phyloP scores from a whole-genome alignment of 495 filamentous ascomycete genomes.

The Aspergillus bertholletiae region DNA sequence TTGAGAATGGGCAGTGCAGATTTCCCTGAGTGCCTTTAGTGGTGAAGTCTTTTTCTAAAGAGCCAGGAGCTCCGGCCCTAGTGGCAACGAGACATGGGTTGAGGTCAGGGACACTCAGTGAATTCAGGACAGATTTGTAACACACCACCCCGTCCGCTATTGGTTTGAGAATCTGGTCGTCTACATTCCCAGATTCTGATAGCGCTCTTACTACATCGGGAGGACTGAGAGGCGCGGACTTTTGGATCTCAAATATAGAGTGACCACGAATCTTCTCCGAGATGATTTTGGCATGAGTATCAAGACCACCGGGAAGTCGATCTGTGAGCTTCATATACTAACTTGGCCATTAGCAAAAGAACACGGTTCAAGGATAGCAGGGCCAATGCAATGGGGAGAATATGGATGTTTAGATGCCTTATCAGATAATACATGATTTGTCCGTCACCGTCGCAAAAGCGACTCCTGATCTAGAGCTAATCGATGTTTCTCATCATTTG shows the following conservation, averaged over 20 bases:
- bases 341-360: slow-evolving; percentile 10
- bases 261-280: slow-evolving; percentile 22
- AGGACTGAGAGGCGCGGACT: slow-evolving; percentile 31
- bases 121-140: slow-evolving; percentile 35
- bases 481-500: slow-evolving; percentile 49
- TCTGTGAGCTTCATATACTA: slow-evolving; percentile 29
- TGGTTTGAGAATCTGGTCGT: slow-evolving; percentile 33
- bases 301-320: slow-evolving; percentile 26
- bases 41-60: slow-evolving; percentile 45
- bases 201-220: slow-evolving; percentile 45
- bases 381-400: background rate
- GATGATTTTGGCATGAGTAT: slow-evolving; percentile 30
- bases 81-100: slow-evolving; percentile 39
- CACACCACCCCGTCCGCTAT: slow-evolving; percentile 40
- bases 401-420: slow-evolving; percentile 24
- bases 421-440: slow-evolving; percentile 52
- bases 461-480: slow-evolving; percentile 62
- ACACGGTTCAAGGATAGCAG: background rate
- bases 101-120: slow-evolving; percentile 19
- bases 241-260: slow-evolving; percentile 9
- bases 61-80: slow-evolving; percentile 28
- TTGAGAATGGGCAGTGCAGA: slow-evolving; percentile 45
- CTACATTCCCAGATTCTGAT: slow-evolving; percentile 41
- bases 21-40: slow-evolving; percentile 41
- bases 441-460: slow-evolving; percentile 48